Conservation (phyloP, 441 rosid species). For the Populus hybrid region DNA sequence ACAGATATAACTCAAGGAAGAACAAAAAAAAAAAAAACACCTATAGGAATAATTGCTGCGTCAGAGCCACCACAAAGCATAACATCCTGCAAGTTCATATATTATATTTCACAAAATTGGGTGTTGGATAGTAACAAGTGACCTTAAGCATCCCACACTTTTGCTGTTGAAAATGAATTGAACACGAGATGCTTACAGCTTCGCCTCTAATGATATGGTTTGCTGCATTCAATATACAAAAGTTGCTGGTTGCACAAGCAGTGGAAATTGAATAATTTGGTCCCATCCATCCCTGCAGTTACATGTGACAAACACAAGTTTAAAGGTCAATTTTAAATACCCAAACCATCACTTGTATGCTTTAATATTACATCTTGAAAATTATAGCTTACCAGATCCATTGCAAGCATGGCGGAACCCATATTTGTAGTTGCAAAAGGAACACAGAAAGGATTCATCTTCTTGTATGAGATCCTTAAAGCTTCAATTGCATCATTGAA, state of each 20-base stretch:
- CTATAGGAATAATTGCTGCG: conserved; percentile 82
- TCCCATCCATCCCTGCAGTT: conserved; percentile 94
- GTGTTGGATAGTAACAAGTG: not conserved
- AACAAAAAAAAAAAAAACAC: conserved; percentile 33
- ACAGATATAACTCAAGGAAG: conserved; percentile 14
- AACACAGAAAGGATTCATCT: conserved; percentile 94
- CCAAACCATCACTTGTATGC: conserved; percentile 12
- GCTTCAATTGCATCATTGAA: conserved; percentile 91
- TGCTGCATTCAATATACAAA: conserved; percentile 86
- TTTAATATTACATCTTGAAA: conserved; percentile 13
- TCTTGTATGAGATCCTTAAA: conserved; percentile 76
- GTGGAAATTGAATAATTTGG: conserved; percentile 32
- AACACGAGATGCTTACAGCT: conserved; percentile 69
- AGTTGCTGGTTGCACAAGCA: conserved; percentile 97
- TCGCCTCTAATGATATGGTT: conserved; percentile 91
- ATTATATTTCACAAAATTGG: conserved; percentile 11
- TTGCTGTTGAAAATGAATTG: conserved; percentile 14
- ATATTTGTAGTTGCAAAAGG: conserved; percentile 95
- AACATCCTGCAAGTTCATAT: conserved; percentile 55
- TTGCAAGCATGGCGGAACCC: conserved; percentile 95
- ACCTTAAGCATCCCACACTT: not conserved
- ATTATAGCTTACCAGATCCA: conserved; percentile 72
- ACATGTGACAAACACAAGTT: conserved; percentile 12
- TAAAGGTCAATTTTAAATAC: conserved; percentile 12
- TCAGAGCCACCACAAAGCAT: conserved; percentile 99